Conservation (phyloP, 139 green algal species). For the Chlamydomonas eustigma region DNA sequence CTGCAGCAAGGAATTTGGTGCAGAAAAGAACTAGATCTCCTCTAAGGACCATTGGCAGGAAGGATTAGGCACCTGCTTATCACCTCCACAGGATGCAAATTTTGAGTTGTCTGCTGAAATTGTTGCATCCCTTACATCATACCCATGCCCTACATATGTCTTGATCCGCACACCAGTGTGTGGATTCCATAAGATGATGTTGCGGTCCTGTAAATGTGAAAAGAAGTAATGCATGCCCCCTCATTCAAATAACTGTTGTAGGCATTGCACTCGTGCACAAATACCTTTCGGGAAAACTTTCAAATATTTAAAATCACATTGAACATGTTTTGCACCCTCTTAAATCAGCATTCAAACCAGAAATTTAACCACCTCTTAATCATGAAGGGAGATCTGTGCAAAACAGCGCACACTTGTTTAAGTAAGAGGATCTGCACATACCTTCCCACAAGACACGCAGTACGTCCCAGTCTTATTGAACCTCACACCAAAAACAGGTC, state of each 20-base stretch:
- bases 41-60: no score
- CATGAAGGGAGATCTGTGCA: no score
- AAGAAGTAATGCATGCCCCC: no score
- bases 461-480: conserved; percentile 84
- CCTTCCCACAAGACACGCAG: conserved; percentile 81
- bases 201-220: conserved; percentile 86
- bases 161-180: conserved; percentile 72
- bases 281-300: no score
- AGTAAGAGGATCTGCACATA: no score
- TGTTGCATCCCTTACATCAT: conserved; percentile 77
- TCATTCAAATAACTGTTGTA: no score
- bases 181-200: conserved; percentile 84
- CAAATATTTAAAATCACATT: neutral
- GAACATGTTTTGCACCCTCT: neutral
- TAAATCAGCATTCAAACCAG: no score
- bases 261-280: no score
- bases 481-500: conserved; percentile 74
- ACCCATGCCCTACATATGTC: conserved; percentile 81
- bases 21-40: no score
- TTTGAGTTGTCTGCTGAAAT: conserved; percentile 79
- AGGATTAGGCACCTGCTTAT: conserved; percentile 52
- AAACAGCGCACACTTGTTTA: no score
- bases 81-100: conserved; percentile 86
- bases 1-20: neutral
- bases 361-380: no score